Evolutionary conservation across 352 stramenopile species (phyloP).

Genomic region (Ochromonadaceae sp.): DNA sequence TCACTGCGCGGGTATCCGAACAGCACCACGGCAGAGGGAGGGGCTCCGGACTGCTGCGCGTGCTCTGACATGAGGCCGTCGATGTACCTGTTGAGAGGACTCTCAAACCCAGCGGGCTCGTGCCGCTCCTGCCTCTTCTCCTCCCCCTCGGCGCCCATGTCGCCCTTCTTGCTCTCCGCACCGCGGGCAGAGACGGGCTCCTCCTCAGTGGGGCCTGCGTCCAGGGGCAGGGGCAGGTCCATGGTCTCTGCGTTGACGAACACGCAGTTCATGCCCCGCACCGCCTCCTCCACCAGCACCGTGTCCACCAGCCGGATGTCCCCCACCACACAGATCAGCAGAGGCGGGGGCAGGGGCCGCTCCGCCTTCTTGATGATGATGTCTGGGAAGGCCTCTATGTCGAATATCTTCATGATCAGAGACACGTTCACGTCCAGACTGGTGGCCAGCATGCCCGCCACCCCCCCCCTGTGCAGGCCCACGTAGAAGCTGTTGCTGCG

Average conservation of each 20-base stretch:
- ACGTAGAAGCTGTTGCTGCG: constrained; percentile 43
- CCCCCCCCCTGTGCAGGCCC: constrained; percentile 19
- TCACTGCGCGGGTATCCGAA: neutral
- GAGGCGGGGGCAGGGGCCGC: neutral
- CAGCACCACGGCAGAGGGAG: neutral
- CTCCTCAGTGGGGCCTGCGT: too few relatives aligned
- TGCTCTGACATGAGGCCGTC: too few relatives aligned
- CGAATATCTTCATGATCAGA: neutral
- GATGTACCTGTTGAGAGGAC: too few relatives aligned
- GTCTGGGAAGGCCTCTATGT: constrained; percentile 4
- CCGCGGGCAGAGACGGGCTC: too few relatives aligned
- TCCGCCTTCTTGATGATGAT: neutral
- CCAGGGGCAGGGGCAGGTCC: too few relatives aligned
- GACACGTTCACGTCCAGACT: neutral
- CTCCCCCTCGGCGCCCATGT: too few relatives aligned
- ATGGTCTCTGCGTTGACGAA: constrained; percentile 5
- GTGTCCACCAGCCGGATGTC: constrained; percentile 1
- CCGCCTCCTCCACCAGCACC: neutral
- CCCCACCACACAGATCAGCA: neutral
- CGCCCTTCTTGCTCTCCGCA: too few relatives aligned
- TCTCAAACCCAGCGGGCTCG: too few relatives aligned
- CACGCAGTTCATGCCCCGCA: neutral
- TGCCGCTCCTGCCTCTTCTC: too few relatives aligned
- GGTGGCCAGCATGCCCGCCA: constrained; percentile 4
- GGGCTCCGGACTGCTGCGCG: too few relatives aligned